Base-by-base conservation (phyloP, 169 alveolate genomes). In the Cryptosporidium andersoni region DNA sequence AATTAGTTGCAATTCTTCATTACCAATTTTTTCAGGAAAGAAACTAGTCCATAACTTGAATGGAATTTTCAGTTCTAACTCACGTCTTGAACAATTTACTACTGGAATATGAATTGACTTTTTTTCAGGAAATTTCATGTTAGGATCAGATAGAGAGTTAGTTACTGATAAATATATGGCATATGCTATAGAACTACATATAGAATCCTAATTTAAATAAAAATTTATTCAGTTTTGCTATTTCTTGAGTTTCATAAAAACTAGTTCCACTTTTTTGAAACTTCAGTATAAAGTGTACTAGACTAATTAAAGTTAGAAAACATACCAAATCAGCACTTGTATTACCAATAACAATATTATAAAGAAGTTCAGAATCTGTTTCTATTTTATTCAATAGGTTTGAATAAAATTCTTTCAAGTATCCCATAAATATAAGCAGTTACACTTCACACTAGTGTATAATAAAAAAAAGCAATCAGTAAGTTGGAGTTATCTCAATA, bases 251-350 rank as follows among this genome's bases (percentile, higher is more conserved):
- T 14, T 45, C 40, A 37, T 12, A 40, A 34, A 16, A 14, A 11
- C 7, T 3, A 14, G 11, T 11, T 9, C 25, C 8, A 55, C 64
- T 55, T 55, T 4, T 2, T 34, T 37, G 7, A 37, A 14, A 3
- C 39, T 14, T 14, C 65, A 16, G 2, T 7, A 2, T 8, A 58
- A 1, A 58, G 11, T 7, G 7, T 12, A 16, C 3, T 43, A 58
- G 16, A 58, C 48, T 39, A 25, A 34, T n/a, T 2, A 42, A 8
- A 56, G 65, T n/a, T 12, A 12, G 1, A 40, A 2, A 51, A 67
- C 85, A 58, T 60, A 74, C 85, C 37, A 74, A 53, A 34, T 74
- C 85, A 42, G 74, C 66, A 45, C 85, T 74, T 43, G 34, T 53
- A 12, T 74, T 74, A 7, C 85, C 85, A 42, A 74, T 43, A 4